Evolutionary conservation across 345 rosid genomes (phyloP), one percentile per base, ranked within the genome.

Genomic region (Lumnitzera littorea): DNA sequence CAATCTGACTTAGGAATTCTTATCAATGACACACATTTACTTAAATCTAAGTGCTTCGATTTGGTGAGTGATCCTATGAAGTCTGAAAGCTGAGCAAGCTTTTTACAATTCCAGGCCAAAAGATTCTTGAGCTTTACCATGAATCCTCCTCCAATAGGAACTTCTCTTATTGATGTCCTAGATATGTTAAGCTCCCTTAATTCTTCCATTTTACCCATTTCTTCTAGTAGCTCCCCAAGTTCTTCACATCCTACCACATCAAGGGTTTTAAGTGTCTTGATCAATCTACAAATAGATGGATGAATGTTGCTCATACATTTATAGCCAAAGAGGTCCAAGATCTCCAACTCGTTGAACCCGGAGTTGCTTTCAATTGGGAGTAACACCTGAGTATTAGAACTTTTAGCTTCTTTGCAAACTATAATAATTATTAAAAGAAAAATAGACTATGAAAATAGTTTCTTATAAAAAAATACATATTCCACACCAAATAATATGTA

Each of bases 181-280:
- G 3, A 4, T 13, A 56, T 20, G 14, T 10, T 7, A 56, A 56
- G 60, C 5, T 36, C 48, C 24, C 10, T 56, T 24, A 56, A 31
- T n/a, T 56, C 48, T 13, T 41, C 24, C 49, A 56, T 56, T 56
- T 15, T 36, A 36, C 1, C 60, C 0, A 56, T 4, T 41, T 48
- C 49, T 16, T 0, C 9, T 0, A 24, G 48, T 31, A 56, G 49
- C 14, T 56, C 25, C 49, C 36, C 0, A 12, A 56, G 11, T 5
- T 0, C 1, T 31, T 0, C 0, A 16, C 60, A 36, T 11, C 7
- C 0, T 12, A 0, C 0, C 48, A 16, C 48, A 16, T 36, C 9
- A 46, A 56, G 24, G 11, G 60, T 47, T n/a, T 56, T 56, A 4
- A 36, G 10, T 36, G 43, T 36, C 43, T 36, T 36, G 43, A 9